Base-by-base conservation (phyloP, 2,329 filamentous ascomycete genomes). In the Colletotrichum sidae region DNA sequence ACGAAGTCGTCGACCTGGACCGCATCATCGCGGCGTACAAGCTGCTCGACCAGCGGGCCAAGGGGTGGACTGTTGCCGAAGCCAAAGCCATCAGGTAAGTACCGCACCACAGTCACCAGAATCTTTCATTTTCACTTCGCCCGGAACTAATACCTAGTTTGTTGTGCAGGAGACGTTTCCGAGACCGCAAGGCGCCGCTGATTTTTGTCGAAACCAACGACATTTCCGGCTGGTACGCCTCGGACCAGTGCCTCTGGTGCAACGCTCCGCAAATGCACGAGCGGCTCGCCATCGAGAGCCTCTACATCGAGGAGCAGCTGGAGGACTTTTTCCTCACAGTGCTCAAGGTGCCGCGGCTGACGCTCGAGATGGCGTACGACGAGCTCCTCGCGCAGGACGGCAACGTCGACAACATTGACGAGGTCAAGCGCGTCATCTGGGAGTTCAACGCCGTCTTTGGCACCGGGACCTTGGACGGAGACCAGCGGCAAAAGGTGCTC, bases 191-290 rank as follows among this genome's bases (percentile, higher is more conserved):
- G 7, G 17, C 8, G n/a, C 49, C 49, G 1, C 51, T 71, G 25
- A 70, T 68, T 11, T 65, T 65, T 11, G 56, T 61, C 12, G 11
- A 33, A 0, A 38, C 12, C 4, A 39, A 67, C 13, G 65, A 56
- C 12, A 10, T 17, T 10, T 15, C 39, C 2, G 34, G 45, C 9
- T 79, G 77, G 77, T 67, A 74, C 46, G 73, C 67, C 2, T 42
- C 67, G 0, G 65, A 67, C 0, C 60, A 78, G 13, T 79, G 77
- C 56, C 62, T 79, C 0, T 79, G 77, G 77, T 76, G 76, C 0
- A 74, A 71, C 34, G 69, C 72, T 1, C 71, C 75, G 2, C 65
- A 66, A 3, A 73, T 78, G 4, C 64, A 51, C 2, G 75, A 72
- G 3, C 74, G 67, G 50, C 60, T 70, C 0, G 65, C 70, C 1